Conservation (phyloP, 2,329 filamentous ascomycete species). For the Alternaria infectoria region DNA sequence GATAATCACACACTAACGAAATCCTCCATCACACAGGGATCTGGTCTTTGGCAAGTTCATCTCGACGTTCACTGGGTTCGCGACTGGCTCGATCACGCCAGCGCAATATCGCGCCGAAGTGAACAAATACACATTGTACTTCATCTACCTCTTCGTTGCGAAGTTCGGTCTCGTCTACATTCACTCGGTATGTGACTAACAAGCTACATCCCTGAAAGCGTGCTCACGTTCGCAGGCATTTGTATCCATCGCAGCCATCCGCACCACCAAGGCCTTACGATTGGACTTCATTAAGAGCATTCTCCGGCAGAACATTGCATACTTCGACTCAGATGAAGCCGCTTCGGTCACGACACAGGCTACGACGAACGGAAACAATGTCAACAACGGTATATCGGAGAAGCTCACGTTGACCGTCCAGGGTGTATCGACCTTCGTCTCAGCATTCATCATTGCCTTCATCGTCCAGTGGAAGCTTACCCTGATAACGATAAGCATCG, state of each 20-base stretch:
- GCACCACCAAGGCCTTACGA: constrained; percentile 59
- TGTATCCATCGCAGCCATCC: constrained; percentile 59
- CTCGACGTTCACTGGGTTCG: constrained; percentile 54
- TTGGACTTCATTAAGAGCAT: constrained; percentile 69
- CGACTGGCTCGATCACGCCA: constrained; percentile 37
- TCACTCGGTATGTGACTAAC: constrained; percentile 26
- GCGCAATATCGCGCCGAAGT: constrained; percentile 49
- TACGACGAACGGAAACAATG: constrained; percentile 89
- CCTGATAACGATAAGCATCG: constrained; percentile 67
- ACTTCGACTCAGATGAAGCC: constrained; percentile 80
- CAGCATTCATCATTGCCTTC: constrained; percentile 91
- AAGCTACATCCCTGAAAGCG: background rate
- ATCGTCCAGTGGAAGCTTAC: constrained; percentile 92
- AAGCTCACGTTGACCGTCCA: constrained; percentile 55
- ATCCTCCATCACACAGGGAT: constrained; percentile 26
- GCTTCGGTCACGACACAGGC: constrained; percentile 95
- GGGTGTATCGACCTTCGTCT: constrained; percentile 63
- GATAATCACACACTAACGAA: background rate
- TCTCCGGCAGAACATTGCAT: constrained; percentile 57
- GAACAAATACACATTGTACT: constrained; percentile 61
- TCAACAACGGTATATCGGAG: constrained; percentile 80
- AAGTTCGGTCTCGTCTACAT: constrained; percentile 68
- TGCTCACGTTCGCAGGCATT: constrained; percentile 32
- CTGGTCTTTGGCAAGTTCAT: constrained; percentile 61
- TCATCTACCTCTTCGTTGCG: constrained; percentile 73